Evolutionary conservation across 768 basidiomycete species (phyloP), one percentile per base, ranked within the genome.

Genomic region (Glaciozyma antarctica): DNA sequence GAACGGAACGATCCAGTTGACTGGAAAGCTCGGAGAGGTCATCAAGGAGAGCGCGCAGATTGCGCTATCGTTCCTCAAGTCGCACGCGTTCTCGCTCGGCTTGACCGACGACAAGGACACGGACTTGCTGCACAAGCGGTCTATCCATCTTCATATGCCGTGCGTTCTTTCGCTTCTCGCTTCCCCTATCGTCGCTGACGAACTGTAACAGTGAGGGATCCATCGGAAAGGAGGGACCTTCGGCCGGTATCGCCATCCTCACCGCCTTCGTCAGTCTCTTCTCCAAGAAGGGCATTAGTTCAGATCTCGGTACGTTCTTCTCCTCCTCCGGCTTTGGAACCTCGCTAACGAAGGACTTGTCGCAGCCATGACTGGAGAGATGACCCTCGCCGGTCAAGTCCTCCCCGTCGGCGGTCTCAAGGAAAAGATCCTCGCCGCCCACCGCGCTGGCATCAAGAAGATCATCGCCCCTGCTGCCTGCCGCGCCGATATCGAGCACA

Each of bases 21-120:
- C 95, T 0, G 95, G 95, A 47, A 98, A 98, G 78, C 86, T 99
- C 6, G 94, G 94, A 52, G 95, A 99, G 73, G 95, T 98, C 66
- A 97, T 99, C 75, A 83, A 90, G 45, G 95, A 98, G 78, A 90
- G 88, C 68, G 92, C 93, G 1, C 90, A 95, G 76, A 95, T 99
- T 69, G 90, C 87, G 6, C 77, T 98, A 66, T 88, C 87, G 74
- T 98, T 89, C 87, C 87, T 94, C 48, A 93, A 92, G 76, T 80
- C 85, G 13, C 88, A 98, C 74, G 90, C 95, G 17, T 87, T 82
- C 75, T 86, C 88, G 58, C 82, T 98, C 16, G 91, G 92, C 5
- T 88, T 97, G 73, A 92, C 91, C 9, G 76, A 81, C 56, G 80
- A 81, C 1, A 78, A 82, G 0, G 83, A 82, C 9, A 87, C 89